A percentile compares a stretch with the other conserved stretches of the same genome.
Evolutionary conservation across 345 rosid species (phyloP).

Genomic region (Hypericum androsaemum): DNA sequence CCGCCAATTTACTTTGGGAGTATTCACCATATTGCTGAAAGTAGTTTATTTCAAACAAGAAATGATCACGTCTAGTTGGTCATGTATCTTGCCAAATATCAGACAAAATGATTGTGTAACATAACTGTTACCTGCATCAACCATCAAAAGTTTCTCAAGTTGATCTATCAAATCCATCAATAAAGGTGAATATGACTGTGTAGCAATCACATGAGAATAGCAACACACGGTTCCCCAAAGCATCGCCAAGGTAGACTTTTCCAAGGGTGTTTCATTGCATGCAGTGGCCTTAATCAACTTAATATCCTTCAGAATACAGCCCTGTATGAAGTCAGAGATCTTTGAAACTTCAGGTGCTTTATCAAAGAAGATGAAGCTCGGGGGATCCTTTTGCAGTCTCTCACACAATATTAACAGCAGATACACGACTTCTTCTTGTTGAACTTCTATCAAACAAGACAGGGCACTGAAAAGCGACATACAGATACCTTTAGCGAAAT

Average conservation of each 20-base stretch:
- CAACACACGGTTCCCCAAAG: conserved; percentile 67
- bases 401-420: conserved; percentile 49
- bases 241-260: conserved; percentile 36
- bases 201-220: conserved; percentile 39
- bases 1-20: too few relatives aligned
- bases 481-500: too few relatives aligned
- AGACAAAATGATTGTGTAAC: too few relatives aligned
- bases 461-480: conserved; percentile 42
- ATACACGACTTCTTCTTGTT: conserved; percentile 45
- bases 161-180: conserved; percentile 44
- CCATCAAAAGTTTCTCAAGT: conserved; percentile 36
- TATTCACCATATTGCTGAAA: too few relatives aligned
- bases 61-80: too few relatives aligned
- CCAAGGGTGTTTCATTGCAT: conserved; percentile 23
- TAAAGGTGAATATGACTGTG: conserved; percentile 29
- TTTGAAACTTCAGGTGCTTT: conserved; percentile 34
- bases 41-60: too few relatives aligned
- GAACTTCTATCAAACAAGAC: conserved; percentile 49
- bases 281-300: conserved; percentile 23
- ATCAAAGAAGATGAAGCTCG: conserved; percentile 20
- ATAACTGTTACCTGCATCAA: conserved; percentile 36
- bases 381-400: conserved; percentile 39
- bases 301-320: conserved; percentile 22
- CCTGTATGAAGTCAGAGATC: conserved; percentile 36
- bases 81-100: too few relatives aligned